Evolutionary conservation across 306 rosid species (phyloP).

Genomic region (Prosopis cineraria): DNA sequence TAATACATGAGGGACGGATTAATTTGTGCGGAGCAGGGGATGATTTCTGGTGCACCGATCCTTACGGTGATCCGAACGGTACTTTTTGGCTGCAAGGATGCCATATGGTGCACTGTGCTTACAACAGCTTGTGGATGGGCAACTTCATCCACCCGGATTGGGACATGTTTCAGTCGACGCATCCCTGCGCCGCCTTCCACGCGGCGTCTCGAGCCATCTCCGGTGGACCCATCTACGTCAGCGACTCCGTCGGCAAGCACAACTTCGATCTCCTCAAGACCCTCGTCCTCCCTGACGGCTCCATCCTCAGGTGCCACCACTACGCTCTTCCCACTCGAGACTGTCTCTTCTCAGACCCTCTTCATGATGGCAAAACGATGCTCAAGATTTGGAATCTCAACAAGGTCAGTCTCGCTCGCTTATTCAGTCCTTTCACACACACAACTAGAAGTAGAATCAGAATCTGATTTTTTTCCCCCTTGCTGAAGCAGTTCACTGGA

Average conservation of each 20-base stretch:
- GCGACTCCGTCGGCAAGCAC: constrained; percentile 80
- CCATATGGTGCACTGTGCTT: constrained; percentile 98
- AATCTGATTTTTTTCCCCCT: too few relatives aligned
- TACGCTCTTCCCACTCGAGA: constrained; percentile 88
- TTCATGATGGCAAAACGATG: constrained; percentile 90
- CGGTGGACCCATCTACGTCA: constrained; percentile 88
- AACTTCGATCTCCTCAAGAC: constrained; percentile 76
- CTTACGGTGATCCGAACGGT: constrained; percentile 89
- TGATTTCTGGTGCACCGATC: constrained; percentile 96
- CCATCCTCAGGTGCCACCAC: constrained; percentile 76
- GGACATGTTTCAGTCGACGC: constrained; percentile 98
- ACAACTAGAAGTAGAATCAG: too few relatives aligned
- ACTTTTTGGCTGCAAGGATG: constrained; percentile 98
- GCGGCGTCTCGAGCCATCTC: constrained; percentile 97
- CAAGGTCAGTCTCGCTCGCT: constrained; percentile 48
- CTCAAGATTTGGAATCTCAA: constrained; percentile 96
- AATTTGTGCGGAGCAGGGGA: constrained; percentile 54
- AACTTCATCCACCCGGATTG: constrained; percentile 95
- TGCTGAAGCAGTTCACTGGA: constrained; percentile 61
- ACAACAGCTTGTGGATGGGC: constrained; percentile 96
- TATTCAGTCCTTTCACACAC: too few relatives aligned
- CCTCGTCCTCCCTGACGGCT: constrained; percentile 82
- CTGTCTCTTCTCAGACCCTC: constrained; percentile 83
- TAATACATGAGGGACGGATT: too few relatives aligned
- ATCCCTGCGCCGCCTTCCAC: constrained; percentile 91